Conservation (phyloP, 129 eudicot species). For the Helianthus annuus region HanXRQr2.0-SUNRISE NC_035435.2:78822980-78823479, state of each 20-base stretch:
- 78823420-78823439: not conserved
- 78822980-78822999: conserved; percentile 72
- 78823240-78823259: not conserved
- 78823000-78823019: conserved; percentile 85
- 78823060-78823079: not conserved
- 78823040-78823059: conserved; percentile 53
- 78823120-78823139: not conserved
- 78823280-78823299: not conserved
- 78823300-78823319: conserved; percentile 1
- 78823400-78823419: not conserved
- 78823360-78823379: not conserved
- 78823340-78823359: not conserved
- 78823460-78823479: too few relatives aligned
- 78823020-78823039: conserved; percentile 71
- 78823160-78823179: conserved; percentile 80
- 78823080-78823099: conserved; percentile 1
- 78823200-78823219: conserved; percentile 76
- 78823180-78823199: conserved; percentile 89
- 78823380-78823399: not conserved
- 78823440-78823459: too few relatives aligned
- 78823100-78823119: not conserved
- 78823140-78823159: conserved; percentile 63
- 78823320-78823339: not conserved
- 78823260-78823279: not conserved
- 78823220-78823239: conserved; percentile 15